Base-by-base conservation (phyloP, 2,329 filamentous ascomycete species). In the Lasiodiplodia sp. region DNA sequence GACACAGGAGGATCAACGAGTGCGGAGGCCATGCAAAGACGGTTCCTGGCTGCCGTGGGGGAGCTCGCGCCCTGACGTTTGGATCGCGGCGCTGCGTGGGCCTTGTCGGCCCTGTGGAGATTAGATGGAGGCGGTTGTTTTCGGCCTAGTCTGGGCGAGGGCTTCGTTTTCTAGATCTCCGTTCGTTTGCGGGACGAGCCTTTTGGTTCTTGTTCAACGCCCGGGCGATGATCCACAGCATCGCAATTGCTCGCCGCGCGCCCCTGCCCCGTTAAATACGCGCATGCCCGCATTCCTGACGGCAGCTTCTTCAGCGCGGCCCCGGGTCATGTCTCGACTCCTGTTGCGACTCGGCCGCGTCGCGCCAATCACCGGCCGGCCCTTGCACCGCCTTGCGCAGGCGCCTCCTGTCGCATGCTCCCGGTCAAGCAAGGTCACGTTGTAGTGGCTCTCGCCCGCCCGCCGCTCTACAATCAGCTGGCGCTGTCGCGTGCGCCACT, bases 401-500 rank as follows among this genome's bases (percentile, higher is more conserved):
- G 18, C 63, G 63, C 63, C 63, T 66, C 63, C 62, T 65, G 62
- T 65, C 62, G 62, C 62, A 65, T 65, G 62, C 62, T 55, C 62
- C 63, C 56, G 63, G 37, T 40, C 21, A 11, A 63, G 44, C 44
- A 63, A 63, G 60, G 60, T 52, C 60, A 63, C 60, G 60, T 64
- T 63, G 58, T 51, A 51, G 58, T 63, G 58, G 58, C 58, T 25
- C 18, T 63, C 34, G 58, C 40, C n/a, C 58, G 58, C 58, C 58
- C 58, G 31, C 23, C 21, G 12, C 60, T 64, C 60, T n/a, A 52
- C 47, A n/a, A 64, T 64, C 60, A 64, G 38, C 60, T 64, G 60
- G 60, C 60, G 47, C 60, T 64, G 47, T 64, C 60, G 60, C 44
- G 47, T 64, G 60, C 44, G 58, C 58, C 38, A 28, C 58, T 21